Conservation (phyloP, 2,329 filamentous ascomycete species). For the Grosmannia serpens region DNA sequence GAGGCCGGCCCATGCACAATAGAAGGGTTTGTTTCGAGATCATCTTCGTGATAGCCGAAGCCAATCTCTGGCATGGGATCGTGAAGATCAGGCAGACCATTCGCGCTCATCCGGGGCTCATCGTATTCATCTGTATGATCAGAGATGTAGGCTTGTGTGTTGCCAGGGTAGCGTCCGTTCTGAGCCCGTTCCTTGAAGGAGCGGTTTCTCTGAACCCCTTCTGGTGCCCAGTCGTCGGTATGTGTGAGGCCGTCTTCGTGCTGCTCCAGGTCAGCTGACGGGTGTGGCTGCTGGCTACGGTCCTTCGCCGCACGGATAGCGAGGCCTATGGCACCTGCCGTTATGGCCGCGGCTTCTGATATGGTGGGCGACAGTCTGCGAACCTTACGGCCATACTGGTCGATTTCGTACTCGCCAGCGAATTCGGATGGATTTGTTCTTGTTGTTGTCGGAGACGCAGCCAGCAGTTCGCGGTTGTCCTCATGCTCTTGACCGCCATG, state of each 20-base stretch:
- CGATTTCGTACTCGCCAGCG: constrained; percentile 42
- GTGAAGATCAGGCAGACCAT: constrained; percentile 54
- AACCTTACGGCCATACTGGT: constrained; percentile 47
- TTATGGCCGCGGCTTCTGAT: constrained; percentile 43
- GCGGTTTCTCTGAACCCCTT: constrained; percentile 46
- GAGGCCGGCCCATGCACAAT: constrained; percentile 60
- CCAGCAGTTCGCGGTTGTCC: constrained; percentile 20
- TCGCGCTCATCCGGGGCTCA: constrained; percentile 50
- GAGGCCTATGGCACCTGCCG: constrained; percentile 41
- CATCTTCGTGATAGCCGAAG: constrained; percentile 50
- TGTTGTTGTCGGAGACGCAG: constrained; percentile 9
- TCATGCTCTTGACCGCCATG: not conserved
- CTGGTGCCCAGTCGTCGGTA: constrained; percentile 26
- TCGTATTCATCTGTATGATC: constrained; percentile 41
- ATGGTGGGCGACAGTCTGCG: constrained; percentile 40
- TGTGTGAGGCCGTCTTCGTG: constrained; percentile 12
- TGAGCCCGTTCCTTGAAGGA: constrained; percentile 56
- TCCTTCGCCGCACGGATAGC: constrained; percentile 39
- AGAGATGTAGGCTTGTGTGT: constrained; percentile 46
- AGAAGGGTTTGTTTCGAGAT: constrained; percentile 71
- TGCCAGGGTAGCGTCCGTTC: constrained; percentile 39
- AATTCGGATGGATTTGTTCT: constrained; percentile 25
- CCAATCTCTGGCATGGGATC: constrained; percentile 71
- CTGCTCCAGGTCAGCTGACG: constrained; percentile 15
- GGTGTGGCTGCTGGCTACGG: constrained; percentile 26